These are phyloP conservation scores for Inga oerstediana DNA, from an alignment of 306 rosid genomes.

Conservation along the genomic window DNA sequence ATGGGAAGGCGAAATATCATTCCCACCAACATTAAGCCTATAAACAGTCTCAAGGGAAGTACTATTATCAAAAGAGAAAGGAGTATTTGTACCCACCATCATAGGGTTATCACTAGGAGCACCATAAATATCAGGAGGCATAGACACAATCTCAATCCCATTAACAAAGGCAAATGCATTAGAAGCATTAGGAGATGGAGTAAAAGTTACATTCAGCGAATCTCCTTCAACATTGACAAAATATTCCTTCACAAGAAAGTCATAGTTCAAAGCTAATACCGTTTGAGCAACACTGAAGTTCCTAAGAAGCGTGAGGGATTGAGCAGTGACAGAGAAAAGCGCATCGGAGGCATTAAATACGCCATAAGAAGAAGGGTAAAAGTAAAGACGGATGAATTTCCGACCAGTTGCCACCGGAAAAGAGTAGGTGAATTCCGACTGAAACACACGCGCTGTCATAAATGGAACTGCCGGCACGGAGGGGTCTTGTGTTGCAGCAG, in stretches of 20 bases:
- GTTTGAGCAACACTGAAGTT: slow-evolving; percentile 80
- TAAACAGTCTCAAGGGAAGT: slow-evolving; percentile 75
- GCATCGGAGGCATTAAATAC: slow-evolving; percentile 60
- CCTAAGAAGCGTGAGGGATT: slow-evolving; percentile 62
- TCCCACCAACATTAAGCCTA: slow-evolving; percentile 87
- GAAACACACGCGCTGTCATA: slow-evolving; percentile 74
- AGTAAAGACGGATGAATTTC: slow-evolving; percentile 73
- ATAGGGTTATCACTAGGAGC: slow-evolving; percentile 36
- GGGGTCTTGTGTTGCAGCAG: slow-evolving; percentile 72
- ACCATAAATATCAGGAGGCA: slow-evolving; percentile 80
- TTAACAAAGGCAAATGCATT: slow-evolving; percentile 84
- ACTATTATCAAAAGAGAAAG: slow-evolving; percentile 53
- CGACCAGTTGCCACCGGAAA: slow-evolving; percentile 81
- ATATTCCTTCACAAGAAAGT: slow-evolving; percentile 63
- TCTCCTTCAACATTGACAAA: slow-evolving; percentile 61
- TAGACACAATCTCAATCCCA: slow-evolving; percentile 89
- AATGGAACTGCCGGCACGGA: slow-evolving; percentile 65
- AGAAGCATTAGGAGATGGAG: slow-evolving; percentile 59
- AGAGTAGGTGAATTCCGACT: slow-evolving; percentile 57
- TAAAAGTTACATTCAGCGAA: slow-evolving; percentile 63
- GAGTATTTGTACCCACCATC: slow-evolving; percentile 49
- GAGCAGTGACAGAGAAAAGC: slow-evolving; percentile 53
- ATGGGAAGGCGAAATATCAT: slow-evolving; percentile 67
- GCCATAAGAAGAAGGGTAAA: slow-evolving; percentile 70
- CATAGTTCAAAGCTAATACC: slow-evolving; percentile 61